Evolutionary conservation across 2,329 filamentous ascomycete genomes (phyloP), one percentile per base, ranked within the genome.

Genomic region (Colletotrichum spinosum): DNA sequence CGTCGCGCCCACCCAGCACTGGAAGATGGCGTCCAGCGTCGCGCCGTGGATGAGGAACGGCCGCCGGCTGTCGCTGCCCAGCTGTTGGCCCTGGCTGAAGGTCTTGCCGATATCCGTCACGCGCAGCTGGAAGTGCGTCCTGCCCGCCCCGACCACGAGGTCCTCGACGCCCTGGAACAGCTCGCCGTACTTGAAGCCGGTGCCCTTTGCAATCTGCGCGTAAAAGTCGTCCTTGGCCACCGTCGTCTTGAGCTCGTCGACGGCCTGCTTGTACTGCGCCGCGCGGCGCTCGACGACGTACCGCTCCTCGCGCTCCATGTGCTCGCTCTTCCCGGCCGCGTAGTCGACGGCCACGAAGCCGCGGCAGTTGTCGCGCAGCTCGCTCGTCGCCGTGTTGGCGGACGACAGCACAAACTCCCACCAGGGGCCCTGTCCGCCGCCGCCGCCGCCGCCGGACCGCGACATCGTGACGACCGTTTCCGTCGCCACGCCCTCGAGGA

Each of bases 381-480:
- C 46, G 25, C 8, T 17, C 33, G 9, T 17, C 37, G 10, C n/a
- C 38, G 11, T 25, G 25, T n/a, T 44, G 33, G 35, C 37, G 11
- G 55, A 70, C 3, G 60, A 39, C 41, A 64, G 11, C 4, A 41
- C 44, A 8, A 64, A 64, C 6, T 64, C 60, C 46, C 55, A 64
- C 60, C 60, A 64, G 15, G 48, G 3, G 50, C 41, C 2, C 50
- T 35, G 8, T 52, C 4, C 25, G 25, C 25, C 25, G 25, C 25
- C 25, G 4, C 17, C 15, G 15, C 15, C 25, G 25, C 25, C 25
- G 25, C 25, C 25, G 4, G 25, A 25, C 3, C 25, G 25, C 25
- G 25, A 4, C 25, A 25, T 55, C 8, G 57, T 64, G 6, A 67
- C 35, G 44, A 69, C 57, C 11, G 60, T 65, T 33, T 70, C 68